Evolutionary conservation across 2,329 filamentous ascomycete species (phyloP), one percentile per base, ranked within the genome.

Genomic region (Trichocomaceae sp.): DNA sequence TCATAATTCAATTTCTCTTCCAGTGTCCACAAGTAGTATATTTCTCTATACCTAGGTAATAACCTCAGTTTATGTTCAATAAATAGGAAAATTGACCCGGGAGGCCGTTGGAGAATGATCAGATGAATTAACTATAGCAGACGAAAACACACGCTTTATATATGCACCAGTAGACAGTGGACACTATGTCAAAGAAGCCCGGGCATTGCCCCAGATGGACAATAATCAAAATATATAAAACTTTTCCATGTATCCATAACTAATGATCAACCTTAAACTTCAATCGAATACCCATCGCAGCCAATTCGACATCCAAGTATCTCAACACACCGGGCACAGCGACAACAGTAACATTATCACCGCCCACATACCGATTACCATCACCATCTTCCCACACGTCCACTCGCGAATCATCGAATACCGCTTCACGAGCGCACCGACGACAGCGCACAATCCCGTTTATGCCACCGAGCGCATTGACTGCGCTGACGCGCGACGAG

Each of bases 251-350:
- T 29, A n/a, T 46, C 2, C 23, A 47, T 17, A 22, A 17, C 57
- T 66, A 74, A 61, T 74, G 72, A 58, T 78, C 76, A 45, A 97
- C 87, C 70, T 86, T 86, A 69, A 96, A 97, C 78, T 90, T 96
- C 75, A 99, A 83, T 75, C 90, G 87, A 52, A 99, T 86, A 52
- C 93, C 93, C 93, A 99, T 99, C 54, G 90, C 90, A 35, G 91
- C 89, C 64, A 99, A 76, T 74, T 99, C 93, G 19, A 96, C 91
- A 73, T 99, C 93, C 61, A 99, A 75, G 76, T 87, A 97, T 74
- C 88, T 90, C 70, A 99, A 75, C 53, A 95, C 93, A 60, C 91
- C 92, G 0, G 93, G 93, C 15, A 99, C 88, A 52, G 90, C 91
- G 35, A 99, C 90, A 61, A 93, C 79, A 3, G 91, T 93, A 3